A percentile compares a stretch with the other conserved stretches of the same genome.
Conservation (phyloP, 371 early-diverging fungal species). For the Thermomucor indicae-seudaticae region DNA sequence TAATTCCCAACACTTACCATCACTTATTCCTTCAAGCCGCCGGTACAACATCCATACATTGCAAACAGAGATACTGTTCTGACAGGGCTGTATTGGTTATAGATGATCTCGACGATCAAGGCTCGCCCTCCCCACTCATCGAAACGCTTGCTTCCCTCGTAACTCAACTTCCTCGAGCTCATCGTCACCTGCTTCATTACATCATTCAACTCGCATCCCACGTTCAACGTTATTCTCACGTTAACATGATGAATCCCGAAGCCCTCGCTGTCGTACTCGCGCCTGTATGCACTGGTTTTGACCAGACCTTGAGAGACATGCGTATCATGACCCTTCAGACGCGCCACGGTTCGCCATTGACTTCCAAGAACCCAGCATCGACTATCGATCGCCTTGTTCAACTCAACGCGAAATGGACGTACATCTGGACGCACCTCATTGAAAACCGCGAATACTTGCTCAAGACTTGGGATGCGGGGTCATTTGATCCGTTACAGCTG, state of each 20-base stretch:
- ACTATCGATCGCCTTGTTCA: conserved; percentile 10
- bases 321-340: conserved; percentile 6
- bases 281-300: conserved; percentile 33
- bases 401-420: conserved; percentile 24
- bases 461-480: too few relatives aligned
- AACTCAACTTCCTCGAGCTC: conserved; percentile 25
- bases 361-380: conserved; percentile 1
- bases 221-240: conserved; percentile 21
- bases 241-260: conserved; percentile 32
- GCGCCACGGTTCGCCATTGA: not conserved
- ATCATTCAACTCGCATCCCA: conserved; percentile 24
- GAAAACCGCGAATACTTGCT: not conserved
- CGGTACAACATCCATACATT: not conserved
- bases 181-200: conserved; percentile 28
- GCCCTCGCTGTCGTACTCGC: conserved; percentile 31
- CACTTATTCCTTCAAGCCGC: conserved; percentile 20
- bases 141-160: conserved; percentile 7
- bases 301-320: conserved; percentile 25
- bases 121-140: too few relatives aligned
- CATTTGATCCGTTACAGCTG: too few relatives aligned
- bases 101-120: not conserved
- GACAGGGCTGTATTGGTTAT: too few relatives aligned
- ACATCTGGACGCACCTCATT: conserved; percentile 6
- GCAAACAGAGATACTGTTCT: not conserved
- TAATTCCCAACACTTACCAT: conserved; percentile 30